Evolutionary conservation across 106 monocot genomes (phyloP).

Genomic region (Phalaenopsis aphrodite): DNA sequence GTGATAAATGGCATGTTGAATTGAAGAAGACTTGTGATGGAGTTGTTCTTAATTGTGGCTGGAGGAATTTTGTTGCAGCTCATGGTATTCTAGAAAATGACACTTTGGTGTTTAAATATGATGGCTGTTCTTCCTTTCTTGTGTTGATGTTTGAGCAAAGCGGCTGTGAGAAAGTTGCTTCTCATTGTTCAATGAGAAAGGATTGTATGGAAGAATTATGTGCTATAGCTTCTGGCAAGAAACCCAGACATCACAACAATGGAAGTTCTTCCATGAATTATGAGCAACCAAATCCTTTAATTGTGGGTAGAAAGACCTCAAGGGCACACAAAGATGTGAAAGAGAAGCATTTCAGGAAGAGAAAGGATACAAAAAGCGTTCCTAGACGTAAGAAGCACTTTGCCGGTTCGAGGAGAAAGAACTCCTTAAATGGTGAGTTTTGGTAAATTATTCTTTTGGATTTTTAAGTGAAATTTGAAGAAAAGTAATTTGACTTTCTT

Average conservation of each 20-base stretch:
- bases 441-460: background rate
- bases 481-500: background rate
- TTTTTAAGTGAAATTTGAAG: background rate
- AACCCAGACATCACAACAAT: background rate
- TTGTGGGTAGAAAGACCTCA: background rate
- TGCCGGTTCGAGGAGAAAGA: background rate
- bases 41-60: constrained; percentile 14
- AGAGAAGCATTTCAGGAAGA: background rate
- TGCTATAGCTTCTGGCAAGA: background rate
- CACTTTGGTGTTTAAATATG: constrained; percentile 25
- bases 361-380: background rate
- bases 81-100: constrained; percentile 13
- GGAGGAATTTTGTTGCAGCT: constrained; percentile 24
- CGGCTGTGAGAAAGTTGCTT: constrained; percentile 22
- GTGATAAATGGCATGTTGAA: constrained; percentile 15
- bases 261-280: background rate
- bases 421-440: background rate
- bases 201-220: constrained; percentile 7
- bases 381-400: constrained; percentile 1
- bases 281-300: background rate
- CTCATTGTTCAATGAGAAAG: background rate
- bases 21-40: constrained; percentile 11
- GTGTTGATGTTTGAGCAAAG: constrained; percentile 16
- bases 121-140: constrained; percentile 17
- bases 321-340: background rate